Evolutionary conservation across 306 rosid species (phyloP), one percentile per base, ranked within the genome.

Genomic region (Glycyrrhiza uralensis): DNA sequence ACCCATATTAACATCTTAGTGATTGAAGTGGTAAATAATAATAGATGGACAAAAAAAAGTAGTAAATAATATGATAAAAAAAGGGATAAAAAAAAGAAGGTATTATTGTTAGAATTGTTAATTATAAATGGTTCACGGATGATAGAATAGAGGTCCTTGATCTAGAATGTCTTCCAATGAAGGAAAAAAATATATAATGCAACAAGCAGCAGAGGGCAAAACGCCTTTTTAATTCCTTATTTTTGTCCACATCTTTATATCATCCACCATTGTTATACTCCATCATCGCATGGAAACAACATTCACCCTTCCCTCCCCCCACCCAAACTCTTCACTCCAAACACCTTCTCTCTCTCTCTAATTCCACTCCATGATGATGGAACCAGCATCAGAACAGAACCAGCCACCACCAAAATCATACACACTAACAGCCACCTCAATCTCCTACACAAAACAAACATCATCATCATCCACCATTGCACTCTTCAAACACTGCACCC

Each of bases 381-480:
- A n/a, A n/a, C n/a, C n/a, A n/a, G n/a, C n/a, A n/a, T n/a, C n/a
- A n/a, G n/a, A n/a, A n/a, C 73, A 44, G 73, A 78, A 17, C 68
- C 82, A 35, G n/a, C 66, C 76, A 11, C 33, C 77, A 0, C 72
- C 65, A 3, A 90, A 84, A 83, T 69, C 90, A 46, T 87, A 87
- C 79, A 86, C 71, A 71, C 49, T 93, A 73, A 87, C 94, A 9
- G 96, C 94, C 24, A 80, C 88, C 0, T 81, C 92, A 30, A 87
- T 93, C 78, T 87, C 85, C 74, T 93, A 93, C 87, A 56, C 87
- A 13, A 93, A 89, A 84, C 74, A 89, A 62, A 68, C 89, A 76
- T 23, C 73, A 9, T 10, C 79, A 26, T 45, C 44, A 38, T 65
- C 10, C 89, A 22, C 74, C 88, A 10, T 58, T 69, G 41, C 46